Evolutionary conservation across 768 basidiomycete species (phyloP), one percentile per base, ranked within the genome.

Genomic region (Xerocomus potaroensis): DNA sequence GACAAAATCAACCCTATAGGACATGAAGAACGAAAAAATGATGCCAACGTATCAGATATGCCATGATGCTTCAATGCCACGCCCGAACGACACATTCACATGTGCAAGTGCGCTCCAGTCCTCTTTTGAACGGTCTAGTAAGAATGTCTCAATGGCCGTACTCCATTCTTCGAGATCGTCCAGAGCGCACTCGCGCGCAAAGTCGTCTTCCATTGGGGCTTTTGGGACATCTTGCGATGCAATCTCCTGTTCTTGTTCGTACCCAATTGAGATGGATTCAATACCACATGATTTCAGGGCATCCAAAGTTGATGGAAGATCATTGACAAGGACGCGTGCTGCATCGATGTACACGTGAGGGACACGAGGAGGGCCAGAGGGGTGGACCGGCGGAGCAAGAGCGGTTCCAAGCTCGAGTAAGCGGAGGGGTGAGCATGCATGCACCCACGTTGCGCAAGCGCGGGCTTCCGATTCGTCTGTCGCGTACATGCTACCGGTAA

Each of bases 401-500:
- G 61, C 24, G 3, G 57, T 47, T 6, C 61, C 64, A 1, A 63
- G 53, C 36, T 48, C 49, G 8, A 67, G 45, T 2, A 52, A 52
- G 1, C 33, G 30, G 18, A 65, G 41, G 2, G 47, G 47, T 6
- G 64, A 38, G 31, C 63, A 67, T 0, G 61, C 57, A 9, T 45
- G 39, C 1, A 65, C 38, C 64, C 64, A 65, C 10, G 63, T 42
- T 1, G 50, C 40, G 6, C 58, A 65, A 0, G 63, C 65, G 16
- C 49, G 49, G 11, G 45, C 38, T 42, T 65, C 65, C 36, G 45
- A 47, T 2, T 53, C 32, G 3, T 56, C 53, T 1, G 46, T 38
- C 0, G 55, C 32, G 24, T 67, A 61, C 64, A 65, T 65, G 57
- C 64, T 64, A 2, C 64, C 64, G 0, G 65, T 64, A 53, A 65